These are phyloP conservation scores for Baeospora myosura DNA, from an alignment of 1,284 basidiomycete species.

Conservation along the genomic window DNA sequence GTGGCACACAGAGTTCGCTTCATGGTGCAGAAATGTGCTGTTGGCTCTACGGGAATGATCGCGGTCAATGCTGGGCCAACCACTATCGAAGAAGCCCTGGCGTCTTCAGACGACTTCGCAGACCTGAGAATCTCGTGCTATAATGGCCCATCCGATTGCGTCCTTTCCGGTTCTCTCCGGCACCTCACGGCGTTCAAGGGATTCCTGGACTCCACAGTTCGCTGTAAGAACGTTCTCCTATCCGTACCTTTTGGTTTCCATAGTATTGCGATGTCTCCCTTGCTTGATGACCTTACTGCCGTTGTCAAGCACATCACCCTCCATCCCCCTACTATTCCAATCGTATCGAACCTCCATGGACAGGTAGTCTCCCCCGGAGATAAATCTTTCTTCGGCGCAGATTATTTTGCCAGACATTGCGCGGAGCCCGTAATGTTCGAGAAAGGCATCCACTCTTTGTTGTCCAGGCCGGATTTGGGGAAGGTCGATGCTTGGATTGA, in stretches of 20 bases:
- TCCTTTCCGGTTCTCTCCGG: constrained; percentile 45
- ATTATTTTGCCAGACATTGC: constrained; percentile 57
- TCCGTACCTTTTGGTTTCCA: constrained; percentile 59
- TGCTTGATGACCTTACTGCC: constrained; percentile 38
- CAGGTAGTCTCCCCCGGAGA: constrained; percentile 47
- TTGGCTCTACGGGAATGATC: constrained; percentile 49
- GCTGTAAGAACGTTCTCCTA: constrained; percentile 36
- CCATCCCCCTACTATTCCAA: constrained; percentile 42
- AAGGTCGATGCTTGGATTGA: constrained; percentile 51
- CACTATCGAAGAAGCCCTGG: constrained; percentile 30
- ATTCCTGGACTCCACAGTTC: constrained; percentile 28
- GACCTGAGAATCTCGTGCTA: constrained; percentile 49
- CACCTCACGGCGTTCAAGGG: constrained; percentile 36
- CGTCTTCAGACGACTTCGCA: constrained; percentile 24
- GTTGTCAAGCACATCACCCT: constrained; percentile 32
- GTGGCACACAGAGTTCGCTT: constrained; percentile 50
- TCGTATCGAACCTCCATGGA: constrained; percentile 55
- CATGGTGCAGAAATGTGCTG: constrained; percentile 41
- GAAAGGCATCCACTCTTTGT: constrained; percentile 36
- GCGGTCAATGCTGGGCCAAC: constrained; percentile 37
- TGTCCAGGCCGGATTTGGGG: constrained; percentile 21
- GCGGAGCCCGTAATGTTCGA: constrained; percentile 53
- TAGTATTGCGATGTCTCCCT: constrained; percentile 50
- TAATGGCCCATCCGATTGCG: constrained; percentile 50
- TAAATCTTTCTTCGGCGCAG: constrained; percentile 34